Evolutionary conservation across 441 rosid species (phyloP), one percentile per base, ranked within the genome.

Genomic region (Euphorbia celastroides): DNA sequence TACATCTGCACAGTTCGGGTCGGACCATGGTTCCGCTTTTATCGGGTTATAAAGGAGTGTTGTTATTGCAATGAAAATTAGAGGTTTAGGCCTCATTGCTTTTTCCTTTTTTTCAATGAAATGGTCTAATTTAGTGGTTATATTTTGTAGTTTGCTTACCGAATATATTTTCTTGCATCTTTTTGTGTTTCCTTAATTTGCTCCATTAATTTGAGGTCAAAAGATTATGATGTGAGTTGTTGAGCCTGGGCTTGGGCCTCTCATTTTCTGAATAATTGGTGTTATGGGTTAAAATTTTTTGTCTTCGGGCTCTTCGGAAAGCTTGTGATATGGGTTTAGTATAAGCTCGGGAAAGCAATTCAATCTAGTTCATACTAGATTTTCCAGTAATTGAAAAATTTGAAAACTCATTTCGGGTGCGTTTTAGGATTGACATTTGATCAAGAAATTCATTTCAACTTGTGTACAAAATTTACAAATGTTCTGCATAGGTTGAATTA

Each of bases 1-100:
- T 16, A 31, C 30, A 64, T 64, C 58, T 31, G 44, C 19, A 50
- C 67, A 64, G 13, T 64, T 50, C 13, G 58, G 67, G 31, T 50
- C 67, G 30, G 28, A 5, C 58, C 67, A 64, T 50, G 58, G 4
- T 44, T 64, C 27, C 12, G 19, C 44, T 6, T 19, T 30, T 17
- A 64, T 64, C 7, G 58, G 22, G 34, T 63, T 34, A 10, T 10
- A 31, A 23, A 13, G n/a, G 30, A 51, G 23, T 16, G 31, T 0
- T 16, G 27, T 42, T 20, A 20, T 20, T 13, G 27, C 65, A 7
- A 25, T 19, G 20, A 42, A 34, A 25, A 62, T 22, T 1, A 62
- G 54, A 62, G 44, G 2, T 8, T 38, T 42, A 42, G 11, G 32
- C 51, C 17, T 22, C 52, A 61, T 61, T 38, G 25, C 62, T 22